These are phyloP conservation scores for Scortechinia acanthostroma DNA, from an alignment of 2,329 filamentous ascomycete genomes.

Conservation along the genomic window DNA sequence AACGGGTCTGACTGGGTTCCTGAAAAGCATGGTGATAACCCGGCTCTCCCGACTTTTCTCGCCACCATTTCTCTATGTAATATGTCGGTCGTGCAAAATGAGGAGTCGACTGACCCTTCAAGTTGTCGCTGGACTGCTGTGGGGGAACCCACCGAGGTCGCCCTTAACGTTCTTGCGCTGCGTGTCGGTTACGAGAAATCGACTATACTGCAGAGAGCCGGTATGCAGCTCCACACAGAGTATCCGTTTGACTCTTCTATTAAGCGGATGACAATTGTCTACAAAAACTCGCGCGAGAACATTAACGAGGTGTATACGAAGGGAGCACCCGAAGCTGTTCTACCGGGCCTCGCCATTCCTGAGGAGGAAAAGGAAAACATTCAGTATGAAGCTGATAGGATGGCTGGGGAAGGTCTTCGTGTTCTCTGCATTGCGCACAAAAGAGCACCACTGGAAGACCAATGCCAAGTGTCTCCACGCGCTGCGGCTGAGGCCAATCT, in stretches of 20 bases:
- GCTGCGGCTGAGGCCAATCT: slow-evolving; percentile 45
- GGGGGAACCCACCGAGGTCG: slow-evolving; percentile 68
- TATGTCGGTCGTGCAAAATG: slow-evolving; percentile 39
- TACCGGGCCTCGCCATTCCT: slow-evolving; percentile 22
- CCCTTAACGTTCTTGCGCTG: slow-evolving; percentile 67
- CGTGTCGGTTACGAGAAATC: slow-evolving; percentile 51
- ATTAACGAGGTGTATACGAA: slow-evolving; percentile 42
- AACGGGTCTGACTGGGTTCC: slow-evolving; percentile 28
- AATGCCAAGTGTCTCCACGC: slow-evolving; percentile 34
- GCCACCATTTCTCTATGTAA: slow-evolving; percentile 56
- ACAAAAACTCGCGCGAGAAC: slow-evolving; percentile 29
- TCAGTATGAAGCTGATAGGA: slow-evolving; percentile 38
- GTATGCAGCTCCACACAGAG: slow-evolving; percentile 46
- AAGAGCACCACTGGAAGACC: slow-evolving; percentile 22
- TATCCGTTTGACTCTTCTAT: slow-evolving; percentile 69
- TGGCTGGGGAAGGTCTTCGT: slow-evolving; percentile 58
- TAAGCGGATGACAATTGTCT: slow-evolving; percentile 71
- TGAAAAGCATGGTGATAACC: slow-evolving; percentile 17
- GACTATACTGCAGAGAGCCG: slow-evolving; percentile 32
- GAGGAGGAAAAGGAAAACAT: slow-evolving; percentile 28
- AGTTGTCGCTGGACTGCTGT: slow-evolving; percentile 50
- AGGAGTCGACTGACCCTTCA: too few relatives aligned
- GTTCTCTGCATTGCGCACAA: slow-evolving; percentile 60
- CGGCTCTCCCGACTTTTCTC: slow-evolving; percentile 39
- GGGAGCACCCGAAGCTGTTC: slow-evolving; percentile 47